Evolutionary conservation across 805 yeast genomes (phyloP), one percentile per base, ranked within the genome.

Genomic region (Monosporozyma solicola): DNA sequence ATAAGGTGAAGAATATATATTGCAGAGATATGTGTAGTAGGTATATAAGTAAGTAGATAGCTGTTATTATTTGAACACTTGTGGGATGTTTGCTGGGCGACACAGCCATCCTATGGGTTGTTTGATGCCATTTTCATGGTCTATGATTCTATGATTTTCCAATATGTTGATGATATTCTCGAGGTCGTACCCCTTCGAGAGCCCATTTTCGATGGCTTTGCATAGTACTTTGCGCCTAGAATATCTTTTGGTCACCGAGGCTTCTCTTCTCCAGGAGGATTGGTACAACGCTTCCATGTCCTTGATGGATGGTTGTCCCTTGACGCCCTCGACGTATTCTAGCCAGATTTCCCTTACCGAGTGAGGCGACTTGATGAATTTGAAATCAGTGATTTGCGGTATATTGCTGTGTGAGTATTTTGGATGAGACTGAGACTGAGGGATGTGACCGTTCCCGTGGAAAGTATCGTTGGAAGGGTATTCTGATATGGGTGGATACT

Each of bases 181-280:
- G 44, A 77, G 67, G 15, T 72, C 57, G 55, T 69, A 74, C 0
- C 83, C 82, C 57, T 72, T 72, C 3, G 60, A 57, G 50, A 73
- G 58, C 1, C 83, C 84, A 8, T 58, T 67, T 59, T 80, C 83
- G 50, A 80, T 78, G 5, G 83, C 83, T 55, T 73, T 75, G 64
- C 79, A 80, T 25, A 80, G 72, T 35, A 76, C 76, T 59, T 77
- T 78, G 41, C 84, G 67, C 55, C 85, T 63, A 48, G 77, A 71
- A 59, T 76, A 80, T 47, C 81, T 75, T 55, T 80, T 75, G 51
- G 76, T 74, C 32, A 77, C 77, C 0, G 83, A 81, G 9, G 77
- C 72, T 49, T 72, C 82, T 49, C 78, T 69, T 61, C 84, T 72
- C 85, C 85, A 80, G 37, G 76, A 74, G 1, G 82, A 74, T 50